Percentiles rank a stretch among this genome's conserved stretches.
Evolutionary conservation across 139 green algal species (phyloP).

Genomic region (Nannochloris sp.): DNA sequence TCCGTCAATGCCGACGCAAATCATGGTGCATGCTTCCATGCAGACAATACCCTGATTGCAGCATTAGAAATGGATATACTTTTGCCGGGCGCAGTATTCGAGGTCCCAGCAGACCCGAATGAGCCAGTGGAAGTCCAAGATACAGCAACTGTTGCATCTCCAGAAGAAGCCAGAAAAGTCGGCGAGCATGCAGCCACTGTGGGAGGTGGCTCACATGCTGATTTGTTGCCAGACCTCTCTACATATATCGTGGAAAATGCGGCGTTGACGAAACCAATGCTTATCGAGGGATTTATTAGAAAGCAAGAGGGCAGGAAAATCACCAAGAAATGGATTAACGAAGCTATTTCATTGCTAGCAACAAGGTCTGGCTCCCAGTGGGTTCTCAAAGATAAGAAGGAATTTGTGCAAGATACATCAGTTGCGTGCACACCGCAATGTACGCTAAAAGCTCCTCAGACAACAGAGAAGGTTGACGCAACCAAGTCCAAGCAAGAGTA

Average conservation of each 20-base stretch:
- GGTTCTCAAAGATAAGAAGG: neutral
- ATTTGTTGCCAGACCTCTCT: neutral
- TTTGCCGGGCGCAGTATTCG: neutral
- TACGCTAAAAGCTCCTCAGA: neutral
- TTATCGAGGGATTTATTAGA: constrained; percentile 32
- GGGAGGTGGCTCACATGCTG: neutral
- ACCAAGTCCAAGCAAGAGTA: too few relatives aligned
- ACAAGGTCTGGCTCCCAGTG: constrained; percentile 7
- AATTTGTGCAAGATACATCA: neutral
- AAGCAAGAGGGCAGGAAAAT: constrained; percentile 20
- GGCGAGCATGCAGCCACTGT: neutral
- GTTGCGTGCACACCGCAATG: neutral
- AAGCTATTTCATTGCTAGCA: constrained; percentile 32
- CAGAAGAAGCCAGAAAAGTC: neutral
- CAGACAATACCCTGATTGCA: neutral
- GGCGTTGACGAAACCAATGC: neutral
- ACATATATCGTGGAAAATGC: neutral
- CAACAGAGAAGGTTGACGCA: neutral
- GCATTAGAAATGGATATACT: neutral
- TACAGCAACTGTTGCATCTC: neutral
- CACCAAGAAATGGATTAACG: constrained; percentile 39
- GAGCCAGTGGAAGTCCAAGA: neutral
- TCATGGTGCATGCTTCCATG: constrained; percentile 3
- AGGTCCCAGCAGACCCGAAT: neutral
- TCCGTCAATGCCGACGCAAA: neutral